These are phyloP conservation scores for Mortierella sp. DNA, from an alignment of 371 early-diverging fungal genomes.

Conservation along the genomic window DNA sequence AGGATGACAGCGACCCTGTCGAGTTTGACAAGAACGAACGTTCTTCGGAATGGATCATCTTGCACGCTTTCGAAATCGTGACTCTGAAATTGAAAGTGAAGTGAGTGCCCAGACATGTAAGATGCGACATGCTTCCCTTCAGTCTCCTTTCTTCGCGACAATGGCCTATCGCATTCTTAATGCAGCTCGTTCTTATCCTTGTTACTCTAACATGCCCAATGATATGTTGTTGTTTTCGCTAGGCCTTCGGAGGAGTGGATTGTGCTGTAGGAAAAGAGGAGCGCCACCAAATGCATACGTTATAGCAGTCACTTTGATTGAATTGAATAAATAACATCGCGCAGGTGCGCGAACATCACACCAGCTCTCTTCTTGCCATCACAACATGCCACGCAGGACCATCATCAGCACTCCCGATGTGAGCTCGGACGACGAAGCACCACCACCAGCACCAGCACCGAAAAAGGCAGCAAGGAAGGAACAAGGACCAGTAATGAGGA, in stretches of 20 bases:
- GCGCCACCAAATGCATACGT: constrained; percentile 8
- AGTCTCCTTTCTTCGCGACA: no score
- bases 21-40: constrained; percentile 51
- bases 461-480: not conserved
- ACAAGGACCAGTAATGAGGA: not conserved
- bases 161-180: no score
- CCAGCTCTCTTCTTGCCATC: not conserved
- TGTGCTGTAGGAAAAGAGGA: constrained; percentile 31
- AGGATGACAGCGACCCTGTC: constrained; percentile 66
- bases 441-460: not conserved
- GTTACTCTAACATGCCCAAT: not conserved
- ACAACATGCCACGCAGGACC: constrained; percentile 4
- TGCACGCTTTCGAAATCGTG: constrained; percentile 76
- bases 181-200: not conserved
- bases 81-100: constrained; percentile 67
- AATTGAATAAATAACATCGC: not conserved
- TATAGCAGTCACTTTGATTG: not conserved
- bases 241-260: constrained; percentile 26
- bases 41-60: constrained; percentile 55
- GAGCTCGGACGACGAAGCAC: not conserved
- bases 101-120: constrained; percentile 25
- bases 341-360: not conserved
- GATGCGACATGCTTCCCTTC: not conserved
- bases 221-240: not conserved
- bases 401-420: not conserved